Base-by-base conservation (phyloP, 1,139 yeast species). In the Pichia norvegensis region DNA sequence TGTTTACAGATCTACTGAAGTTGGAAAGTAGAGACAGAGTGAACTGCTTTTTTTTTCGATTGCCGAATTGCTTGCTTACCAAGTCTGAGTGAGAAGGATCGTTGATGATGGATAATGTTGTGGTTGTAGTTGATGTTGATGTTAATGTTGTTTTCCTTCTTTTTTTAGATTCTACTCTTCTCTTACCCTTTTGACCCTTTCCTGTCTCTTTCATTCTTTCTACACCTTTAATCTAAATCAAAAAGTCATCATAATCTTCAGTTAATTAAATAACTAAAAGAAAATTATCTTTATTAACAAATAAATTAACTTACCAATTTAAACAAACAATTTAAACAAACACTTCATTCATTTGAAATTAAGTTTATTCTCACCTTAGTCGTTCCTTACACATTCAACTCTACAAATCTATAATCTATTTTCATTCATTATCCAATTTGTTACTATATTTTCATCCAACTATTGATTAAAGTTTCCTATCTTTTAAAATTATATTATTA, bases 351-450 rank as follows among this genome's bases (percentile, higher is more conserved):
- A n/a, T 17, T 43, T 17, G 11, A n/a, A 9, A 27, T 38, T n/a
- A 10, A 29, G 29, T 36, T 37, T 25, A 50, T 44, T 43, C 59
- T 56, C 59, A 57, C 61, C 54, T 53, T 48, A 57, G 60, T 57
- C 60, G 56, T 52, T 57, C 60, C 54, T 57, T 56, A 49, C 46
- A 43, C 20, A 31, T 11, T 13, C 22, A 25, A 29, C 21, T 37
- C 35, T 43, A 31, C 35, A 25, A 25, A 11, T 31, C 20, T 31
- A 31, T 10, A n/a, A 31, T 16, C 35, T 17, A 27, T 20, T 16
- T 20, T n/a, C n/a, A n/a, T n/a, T n/a, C n/a, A n/a, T n/a, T n/a
- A n/a, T n/a, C n/a, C n/a, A n/a, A n/a, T n/a, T n/a, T n/a, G n/a
- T n/a, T n/a, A n/a, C 14, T 17, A 33, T 17, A 33, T 6, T 19